Evolutionary conservation across 139 green algal genomes (phyloP), one percentile per base, ranked within the genome.

Genomic region (Tetratostichococcus sp.): DNA sequence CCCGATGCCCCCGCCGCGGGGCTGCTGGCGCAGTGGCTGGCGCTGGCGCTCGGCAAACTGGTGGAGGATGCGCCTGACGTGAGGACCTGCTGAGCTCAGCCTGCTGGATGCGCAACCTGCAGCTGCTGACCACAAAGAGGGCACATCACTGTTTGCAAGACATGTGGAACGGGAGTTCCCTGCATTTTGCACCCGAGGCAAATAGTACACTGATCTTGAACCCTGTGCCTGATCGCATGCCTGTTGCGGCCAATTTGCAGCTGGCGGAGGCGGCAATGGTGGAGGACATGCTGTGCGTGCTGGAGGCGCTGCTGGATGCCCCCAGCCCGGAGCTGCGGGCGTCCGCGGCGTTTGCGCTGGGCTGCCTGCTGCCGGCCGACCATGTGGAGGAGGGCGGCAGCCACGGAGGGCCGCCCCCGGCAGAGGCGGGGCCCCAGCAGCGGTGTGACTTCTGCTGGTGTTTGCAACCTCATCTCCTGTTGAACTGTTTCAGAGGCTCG

Each of bases 11-110:
- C 11, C 11, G 50, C 50, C 2, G 50, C 50, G 2, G 50, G 50
- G 16, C 79, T 97, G 67, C 87, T 99, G 71, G 83, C 93, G 35
- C 93, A 94, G 72, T 99, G 95, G 95, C 83, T 98, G 39, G 93
- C 90, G 79, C 83, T 99, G 30, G 92, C 87, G 71, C 74, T 97
- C 26, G 94, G 92, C 28, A 97, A 97, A 78, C 84, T 99, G 65
- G 93, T 86, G 69, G 88, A 96, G 67, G 78, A 83, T 39, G 43
- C 77, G 32, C 70, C 77, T 30, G 76, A 84, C n/a, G 67, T 88
- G 19, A 71, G 65, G 1, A 4, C 32, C 39, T 21, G 39, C 39
- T 14, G 39, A 50, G 39, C 39, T 50, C 39, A 50, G n/a, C n/a
- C n/a, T n/a, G n/a, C n/a, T n/a, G n/a, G n/a, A n/a, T n/a, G n/a